Percentiles rank a stretch among this genome's conserved stretches.
Conservation (phyloP, 2,329 filamentous ascomycete species). For the Penicillium sp. region DNA sequence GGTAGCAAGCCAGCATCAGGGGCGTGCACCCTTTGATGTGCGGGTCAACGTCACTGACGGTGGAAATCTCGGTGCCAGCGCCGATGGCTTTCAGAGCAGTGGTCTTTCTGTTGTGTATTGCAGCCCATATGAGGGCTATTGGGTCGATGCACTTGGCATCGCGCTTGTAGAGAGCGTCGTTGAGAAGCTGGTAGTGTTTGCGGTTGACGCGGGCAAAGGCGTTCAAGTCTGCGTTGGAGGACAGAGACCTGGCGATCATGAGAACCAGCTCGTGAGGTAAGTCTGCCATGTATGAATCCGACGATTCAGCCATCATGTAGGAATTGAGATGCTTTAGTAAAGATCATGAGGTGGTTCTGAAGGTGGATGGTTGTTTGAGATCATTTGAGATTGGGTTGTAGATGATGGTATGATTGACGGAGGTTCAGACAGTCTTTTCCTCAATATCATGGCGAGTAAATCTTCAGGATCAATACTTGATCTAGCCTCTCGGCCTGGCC, state of each 20-base stretch:
- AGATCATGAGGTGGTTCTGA: no score
- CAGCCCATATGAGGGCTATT: slow-evolving; percentile 24
- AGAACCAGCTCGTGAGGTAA: slow-evolving; percentile 19
- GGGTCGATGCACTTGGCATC: slow-evolving; percentile 7
- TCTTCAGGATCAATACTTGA: no score
- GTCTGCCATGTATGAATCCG: slow-evolving; percentile 1
- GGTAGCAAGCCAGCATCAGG: slow-evolving; percentile 18
- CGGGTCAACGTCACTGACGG: slow-evolving; percentile 9
- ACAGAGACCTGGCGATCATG: slow-evolving; percentile 14
- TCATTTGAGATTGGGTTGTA: no score
- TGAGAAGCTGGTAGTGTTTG: slow-evolving; percentile 15
- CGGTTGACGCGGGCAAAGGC: slow-evolving; percentile 15
- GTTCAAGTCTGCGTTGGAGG: slow-evolving; percentile 14
- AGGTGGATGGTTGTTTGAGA: no score
- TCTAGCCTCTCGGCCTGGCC: no score
- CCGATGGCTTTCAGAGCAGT: slow-evolving; percentile 15
- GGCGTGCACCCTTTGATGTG: slow-evolving; percentile 19
- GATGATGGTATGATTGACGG: no score
- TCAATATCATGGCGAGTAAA: no score
- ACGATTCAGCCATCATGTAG: slow-evolving; percentile 7
- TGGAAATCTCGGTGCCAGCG: slow-evolving; percentile 17
- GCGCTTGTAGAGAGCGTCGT: slow-evolving; percentile 16
- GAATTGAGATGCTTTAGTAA: background rate
- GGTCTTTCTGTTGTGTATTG: slow-evolving; percentile 7
- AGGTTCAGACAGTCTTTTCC: no score